Percentiles rank a stretch among this genome's conserved stretches.
phyloP scores from a whole-genome alignment of 345 rosid genomes.

The Erysimum cheiranthoides region DNA sequence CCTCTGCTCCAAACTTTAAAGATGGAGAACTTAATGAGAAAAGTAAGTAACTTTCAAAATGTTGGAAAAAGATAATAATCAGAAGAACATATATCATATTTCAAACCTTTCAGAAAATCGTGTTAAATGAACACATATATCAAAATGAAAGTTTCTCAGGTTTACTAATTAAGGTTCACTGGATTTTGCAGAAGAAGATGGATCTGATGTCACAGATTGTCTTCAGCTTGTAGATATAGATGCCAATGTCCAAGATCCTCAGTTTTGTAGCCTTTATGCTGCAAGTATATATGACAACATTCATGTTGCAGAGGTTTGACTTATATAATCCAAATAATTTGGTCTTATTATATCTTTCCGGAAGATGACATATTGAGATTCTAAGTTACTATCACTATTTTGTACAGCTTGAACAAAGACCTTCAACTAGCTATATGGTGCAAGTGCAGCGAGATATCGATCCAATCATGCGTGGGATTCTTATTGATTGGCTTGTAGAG shows the following conservation, averaged over 20 bases:
- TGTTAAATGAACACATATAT: slow-evolving; percentile 10
- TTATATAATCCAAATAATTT: slow-evolving; percentile 11
- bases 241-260: slow-evolving; percentile 66
- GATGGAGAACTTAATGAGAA: slow-evolving; percentile 36
- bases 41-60: slow-evolving; percentile 16
- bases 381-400: neutral
- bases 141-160: neutral
- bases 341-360: neutral
- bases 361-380: neutral
- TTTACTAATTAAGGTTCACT: slow-evolving; percentile 17
- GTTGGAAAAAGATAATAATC: too few species aligned
- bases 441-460: slow-evolving; percentile 68
- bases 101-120: neutral
- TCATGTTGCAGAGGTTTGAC: slow-evolving; percentile 75
- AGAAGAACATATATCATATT: neutral
- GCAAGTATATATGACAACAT: slow-evolving; percentile 59
- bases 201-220: slow-evolving; percentile 23
- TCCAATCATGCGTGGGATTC: slow-evolving; percentile 79
- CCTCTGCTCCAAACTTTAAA: slow-evolving; percentile 44
- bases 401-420: slow-evolving; percentile 72
- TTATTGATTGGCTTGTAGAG: slow-evolving; percentile 95
- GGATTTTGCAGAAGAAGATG: slow-evolving; percentile 58
- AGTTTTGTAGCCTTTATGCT: slow-evolving; percentile 69
- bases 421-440: slow-evolving; percentile 75
- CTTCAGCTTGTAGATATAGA: slow-evolving; percentile 64